A percentile compares a stretch with the other conserved stretches of the same genome.
Evolutionary conservation across 2,329 filamentous ascomycete species (phyloP).

Genomic region (Pseudogymnoascus sp.): DNA sequence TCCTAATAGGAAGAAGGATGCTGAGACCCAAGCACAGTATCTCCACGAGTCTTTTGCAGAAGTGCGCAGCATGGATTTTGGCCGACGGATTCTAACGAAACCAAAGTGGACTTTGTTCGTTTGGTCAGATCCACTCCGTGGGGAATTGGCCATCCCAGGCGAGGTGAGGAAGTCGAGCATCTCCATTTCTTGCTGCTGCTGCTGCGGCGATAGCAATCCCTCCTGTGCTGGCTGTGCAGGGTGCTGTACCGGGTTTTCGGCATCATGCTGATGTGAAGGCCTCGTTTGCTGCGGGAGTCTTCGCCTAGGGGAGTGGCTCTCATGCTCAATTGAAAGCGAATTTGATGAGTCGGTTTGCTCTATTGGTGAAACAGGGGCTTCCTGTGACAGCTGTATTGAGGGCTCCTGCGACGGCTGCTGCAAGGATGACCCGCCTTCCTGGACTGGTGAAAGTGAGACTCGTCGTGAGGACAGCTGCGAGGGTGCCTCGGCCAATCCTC

Average conservation of each 20-base stretch:
- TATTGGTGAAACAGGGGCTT: neutral
- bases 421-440: neutral
- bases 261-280: neutral
- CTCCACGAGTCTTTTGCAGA: conserved; percentile 57
- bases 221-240: neutral
- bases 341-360: neutral
- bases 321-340: neutral
- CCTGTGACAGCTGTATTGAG: neutral
- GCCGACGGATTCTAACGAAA: conserved; percentile 61
- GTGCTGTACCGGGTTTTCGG: neutral
- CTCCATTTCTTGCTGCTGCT: conserved; percentile 19
- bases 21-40: conserved; percentile 64
- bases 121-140: neutral
- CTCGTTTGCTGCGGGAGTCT: neutral
- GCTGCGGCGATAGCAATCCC: neutral
- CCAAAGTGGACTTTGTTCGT: conserved; percentile 56
- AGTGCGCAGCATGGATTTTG: conserved; percentile 63
- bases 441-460: neutral
- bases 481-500: neutral
- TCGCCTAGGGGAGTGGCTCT: neutral
- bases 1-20: conserved; percentile 80
- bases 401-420: neutral
- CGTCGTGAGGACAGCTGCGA: neutral
- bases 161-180: conserved; percentile 25
- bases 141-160: conserved; percentile 13